phyloP scores from a whole-genome alignment of 2,329 filamentous ascomycete genomes.

The Incumbomyces lentus region DNA sequence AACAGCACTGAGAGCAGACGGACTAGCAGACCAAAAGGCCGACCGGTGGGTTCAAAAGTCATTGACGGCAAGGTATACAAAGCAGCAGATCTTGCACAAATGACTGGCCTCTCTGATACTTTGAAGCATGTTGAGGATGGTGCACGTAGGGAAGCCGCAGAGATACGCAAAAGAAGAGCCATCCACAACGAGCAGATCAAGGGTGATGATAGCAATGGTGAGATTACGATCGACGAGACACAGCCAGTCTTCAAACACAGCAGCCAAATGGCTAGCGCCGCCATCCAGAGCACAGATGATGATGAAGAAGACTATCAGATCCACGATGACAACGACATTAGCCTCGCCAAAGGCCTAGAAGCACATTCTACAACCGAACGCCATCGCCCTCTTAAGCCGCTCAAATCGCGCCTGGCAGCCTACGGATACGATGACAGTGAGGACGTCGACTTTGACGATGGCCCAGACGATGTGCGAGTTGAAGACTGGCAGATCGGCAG shows the following conservation, averaged over 20 bases:
- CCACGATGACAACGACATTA: background rate
- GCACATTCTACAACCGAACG: background rate
- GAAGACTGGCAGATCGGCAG: background rate
- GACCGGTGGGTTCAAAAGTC: slow-evolving; percentile 17
- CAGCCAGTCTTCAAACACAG: slow-evolving; percentile 11
- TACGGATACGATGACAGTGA: background rate
- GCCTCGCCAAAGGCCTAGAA: slow-evolving; percentile 12
- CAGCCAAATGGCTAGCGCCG: slow-evolving; percentile 16
- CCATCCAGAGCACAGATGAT: slow-evolving; percentile 16
- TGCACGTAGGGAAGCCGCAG: background rate
- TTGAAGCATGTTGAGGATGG: too few relatives aligned
- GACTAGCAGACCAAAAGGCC: slow-evolving; percentile 9
- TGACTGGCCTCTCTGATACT: background rate
- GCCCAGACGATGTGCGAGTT: background rate
- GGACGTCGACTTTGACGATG: background rate
- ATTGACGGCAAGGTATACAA: slow-evolving; percentile 16
- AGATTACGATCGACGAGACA: background rate
- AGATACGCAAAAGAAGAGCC: background rate
- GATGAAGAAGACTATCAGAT: slow-evolving; percentile 8
- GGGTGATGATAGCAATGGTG: background rate
- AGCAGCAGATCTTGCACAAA: slow-evolving; percentile 7
- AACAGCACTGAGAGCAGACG: background rate
- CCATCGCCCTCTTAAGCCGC: background rate
- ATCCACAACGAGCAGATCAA: background rate
- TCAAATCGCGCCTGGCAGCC: background rate